phyloP scores from a whole-genome alignment of 2,329 filamentous ascomycete genomes.

The Rhexocercosporidium sp. region DNA sequence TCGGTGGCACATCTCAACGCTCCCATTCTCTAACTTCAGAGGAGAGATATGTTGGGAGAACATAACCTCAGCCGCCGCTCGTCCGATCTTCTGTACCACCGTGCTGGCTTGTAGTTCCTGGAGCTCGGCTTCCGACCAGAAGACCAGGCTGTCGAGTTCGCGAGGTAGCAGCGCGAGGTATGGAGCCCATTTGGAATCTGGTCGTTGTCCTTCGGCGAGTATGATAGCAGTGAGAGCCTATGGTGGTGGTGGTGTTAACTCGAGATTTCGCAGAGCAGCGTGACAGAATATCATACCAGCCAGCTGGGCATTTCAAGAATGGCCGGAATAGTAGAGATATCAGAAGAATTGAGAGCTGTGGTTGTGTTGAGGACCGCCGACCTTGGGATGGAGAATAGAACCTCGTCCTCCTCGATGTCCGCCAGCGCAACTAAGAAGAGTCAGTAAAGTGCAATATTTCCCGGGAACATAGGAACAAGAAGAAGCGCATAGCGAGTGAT shows the following conservation, averaged over 20 bases:
- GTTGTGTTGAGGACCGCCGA: constrained; percentile 62
- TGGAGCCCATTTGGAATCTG: constrained; percentile 47
- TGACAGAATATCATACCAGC: constrained; percentile 43
- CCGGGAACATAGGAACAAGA: neutral
- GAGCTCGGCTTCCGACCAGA: constrained; percentile 67
- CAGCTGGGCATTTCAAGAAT: constrained; percentile 52
- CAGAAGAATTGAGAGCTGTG: constrained; percentile 58
- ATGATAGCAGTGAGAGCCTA: constrained; percentile 40
- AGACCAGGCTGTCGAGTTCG: constrained; percentile 71
- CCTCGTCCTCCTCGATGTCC: constrained; percentile 64
- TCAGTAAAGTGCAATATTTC: constrained; percentile 16
- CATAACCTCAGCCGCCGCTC: constrained; percentile 59
- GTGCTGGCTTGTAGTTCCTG: constrained; percentile 66
- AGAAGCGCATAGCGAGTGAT: neutral
- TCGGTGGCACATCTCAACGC: constrained; percentile 57
- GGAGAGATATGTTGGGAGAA: constrained; percentile 61
- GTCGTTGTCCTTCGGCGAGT: constrained; percentile 32
- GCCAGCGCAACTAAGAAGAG: constrained; percentile 56
- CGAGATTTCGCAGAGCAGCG: neutral
- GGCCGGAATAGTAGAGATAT: constrained; percentile 42
- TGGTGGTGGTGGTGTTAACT: constrained; percentile 19
- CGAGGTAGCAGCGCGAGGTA: constrained; percentile 68
- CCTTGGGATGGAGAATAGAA: constrained; percentile 69
- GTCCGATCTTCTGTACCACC: constrained; percentile 69
- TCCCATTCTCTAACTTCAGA: constrained; percentile 51